Conservation (phyloP, 768 basidiomycete genomes). For the Clitopilus hobsonii region DNA sequence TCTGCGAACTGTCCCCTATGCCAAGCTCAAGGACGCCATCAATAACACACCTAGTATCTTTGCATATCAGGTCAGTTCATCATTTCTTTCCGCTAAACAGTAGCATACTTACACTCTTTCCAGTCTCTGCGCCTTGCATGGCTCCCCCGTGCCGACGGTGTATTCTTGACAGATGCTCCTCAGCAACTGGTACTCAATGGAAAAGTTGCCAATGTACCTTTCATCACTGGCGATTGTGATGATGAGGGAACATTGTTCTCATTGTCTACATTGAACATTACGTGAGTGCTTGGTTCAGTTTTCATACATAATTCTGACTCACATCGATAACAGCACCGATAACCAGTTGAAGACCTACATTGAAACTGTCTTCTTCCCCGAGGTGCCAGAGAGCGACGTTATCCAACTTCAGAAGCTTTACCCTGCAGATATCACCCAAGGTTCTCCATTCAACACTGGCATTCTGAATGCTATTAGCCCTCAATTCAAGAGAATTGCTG, state of each 20-base stretch:
- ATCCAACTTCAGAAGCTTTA: conserved; percentile 23
- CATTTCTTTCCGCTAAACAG: background rate
- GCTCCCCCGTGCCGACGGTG: conserved; percentile 48
- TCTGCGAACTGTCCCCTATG: conserved; percentile 33
- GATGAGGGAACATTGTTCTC: conserved; percentile 58
- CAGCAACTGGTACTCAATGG: conserved; percentile 37
- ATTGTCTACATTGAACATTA: conserved; percentile 41
- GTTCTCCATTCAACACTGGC: conserved; percentile 47
- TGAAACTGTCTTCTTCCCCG: conserved; percentile 19
- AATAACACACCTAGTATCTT: conserved; percentile 37
- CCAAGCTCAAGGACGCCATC: conserved; percentile 35
- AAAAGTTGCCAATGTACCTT: conserved; percentile 41
- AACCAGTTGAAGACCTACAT: conserved; percentile 23
- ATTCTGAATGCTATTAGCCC: conserved; percentile 33
- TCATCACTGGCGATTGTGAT: conserved; percentile 48
- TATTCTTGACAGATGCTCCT: conserved; percentile 39
- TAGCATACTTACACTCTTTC: background rate
- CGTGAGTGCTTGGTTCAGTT: conserved; percentile 25
- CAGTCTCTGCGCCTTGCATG: conserved; percentile 40
- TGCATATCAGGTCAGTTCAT: conserved; percentile 32
- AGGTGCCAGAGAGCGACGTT: conserved; percentile 12
- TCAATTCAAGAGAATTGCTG: conserved; percentile 47
- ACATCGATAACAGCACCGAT: conserved; percentile 13
- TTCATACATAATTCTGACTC: background rate
- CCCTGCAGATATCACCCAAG: conserved; percentile 30